Evolutionary conservation across 2,329 filamentous ascomycete genomes (phyloP).

Genomic region (Apiospora kogelbergensis): DNA sequence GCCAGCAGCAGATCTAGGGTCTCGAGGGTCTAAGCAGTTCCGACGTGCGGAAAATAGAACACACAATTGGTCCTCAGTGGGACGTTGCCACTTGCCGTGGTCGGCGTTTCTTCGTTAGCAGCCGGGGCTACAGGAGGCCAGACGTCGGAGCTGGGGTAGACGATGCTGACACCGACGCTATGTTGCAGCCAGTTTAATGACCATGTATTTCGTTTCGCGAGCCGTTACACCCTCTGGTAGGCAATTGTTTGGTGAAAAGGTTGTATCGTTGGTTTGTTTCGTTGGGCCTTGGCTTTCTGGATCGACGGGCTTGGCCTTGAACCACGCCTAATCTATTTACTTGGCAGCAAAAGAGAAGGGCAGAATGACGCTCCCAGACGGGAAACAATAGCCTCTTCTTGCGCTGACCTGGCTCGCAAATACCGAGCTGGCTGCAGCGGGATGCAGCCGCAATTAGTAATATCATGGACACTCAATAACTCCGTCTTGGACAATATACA

Average conservation of each 20-base stretch:
- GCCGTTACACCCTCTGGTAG: background rate
- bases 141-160: constrained; percentile 3
- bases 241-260: background rate
- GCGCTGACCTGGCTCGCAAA: background rate
- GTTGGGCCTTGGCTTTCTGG: constrained; percentile 5
- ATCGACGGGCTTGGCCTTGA: background rate
- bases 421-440: background rate
- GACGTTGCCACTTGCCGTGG: background rate
- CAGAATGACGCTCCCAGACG: background rate
- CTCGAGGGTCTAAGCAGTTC: background rate
- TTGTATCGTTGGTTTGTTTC: background rate
- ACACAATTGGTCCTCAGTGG: background rate
- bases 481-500: constrained; percentile 3
- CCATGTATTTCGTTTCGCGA: background rate
- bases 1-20: constrained; percentile 5
- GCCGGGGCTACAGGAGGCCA: background rate
- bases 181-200: background rate
- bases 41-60: background rate
- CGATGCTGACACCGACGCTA: background rate
- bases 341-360: background rate
- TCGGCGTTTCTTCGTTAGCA: no score
- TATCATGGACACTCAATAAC: background rate
- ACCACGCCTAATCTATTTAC: background rate
- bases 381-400: background rate
- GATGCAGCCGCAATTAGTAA: background rate